Conservation (phyloP, 768 basidiomycete species). For the Leucocoprinus birnbaumii region DNA sequence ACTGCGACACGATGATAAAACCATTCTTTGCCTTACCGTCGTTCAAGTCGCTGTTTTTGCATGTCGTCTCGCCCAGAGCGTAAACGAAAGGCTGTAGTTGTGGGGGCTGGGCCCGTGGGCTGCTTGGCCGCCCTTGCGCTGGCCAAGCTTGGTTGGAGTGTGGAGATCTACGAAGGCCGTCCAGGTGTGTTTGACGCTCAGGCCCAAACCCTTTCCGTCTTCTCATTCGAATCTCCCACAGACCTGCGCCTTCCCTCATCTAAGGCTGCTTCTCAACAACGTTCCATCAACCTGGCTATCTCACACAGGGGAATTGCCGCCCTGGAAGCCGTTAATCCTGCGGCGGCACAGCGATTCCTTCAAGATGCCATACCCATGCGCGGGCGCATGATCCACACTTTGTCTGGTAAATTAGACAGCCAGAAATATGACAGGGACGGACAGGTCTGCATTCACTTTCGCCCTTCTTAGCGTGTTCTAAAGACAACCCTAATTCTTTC, state of each 20-base stretch:
- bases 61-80: constrained; percentile 7
- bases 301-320: constrained; percentile 92
- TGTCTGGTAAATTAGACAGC: constrained; percentile 68
- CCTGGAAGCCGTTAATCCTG: constrained; percentile 74
- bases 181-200: constrained; percentile 48
- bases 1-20: constrained; percentile 1
- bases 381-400: constrained; percentile 92
- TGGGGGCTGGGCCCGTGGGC: constrained; percentile 94
- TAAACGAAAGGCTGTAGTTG: constrained; percentile 53
- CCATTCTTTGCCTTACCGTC: neutral
- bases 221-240: constrained; percentile 24
- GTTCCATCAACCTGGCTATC: constrained; percentile 96
- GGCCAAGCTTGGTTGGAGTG: constrained; percentile 83
- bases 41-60: constrained; percentile 14
- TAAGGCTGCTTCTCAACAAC: constrained; percentile 61
- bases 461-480: constrained; percentile 9
- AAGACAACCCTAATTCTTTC: constrained; percentile 19
- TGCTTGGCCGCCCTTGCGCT: constrained; percentile 86
- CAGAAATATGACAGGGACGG: constrained; percentile 87
- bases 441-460: constrained; percentile 64
- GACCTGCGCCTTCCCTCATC: constrained; percentile 76
- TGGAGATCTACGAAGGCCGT: constrained; percentile 77
- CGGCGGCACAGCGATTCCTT: constrained; percentile 66
- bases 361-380: constrained; percentile 88
- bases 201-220: constrained; percentile 1